These are phyloP conservation scores for Wickerhamiella musiphila DNA, from an alignment of 805 yeast species.

Conservation along the genomic window DNA sequence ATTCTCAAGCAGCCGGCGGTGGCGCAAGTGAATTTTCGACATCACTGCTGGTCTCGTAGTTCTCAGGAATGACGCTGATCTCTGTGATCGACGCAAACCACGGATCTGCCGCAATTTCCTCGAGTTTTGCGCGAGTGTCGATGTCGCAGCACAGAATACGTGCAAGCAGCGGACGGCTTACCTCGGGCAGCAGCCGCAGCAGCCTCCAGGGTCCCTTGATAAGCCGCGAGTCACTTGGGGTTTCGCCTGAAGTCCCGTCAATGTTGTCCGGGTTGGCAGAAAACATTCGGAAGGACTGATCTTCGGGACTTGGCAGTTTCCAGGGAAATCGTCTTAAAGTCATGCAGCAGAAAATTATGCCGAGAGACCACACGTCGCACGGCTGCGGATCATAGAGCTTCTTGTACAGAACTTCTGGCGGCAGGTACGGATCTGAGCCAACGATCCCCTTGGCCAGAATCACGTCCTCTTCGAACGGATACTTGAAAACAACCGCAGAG, in stretches of 20 bases:
- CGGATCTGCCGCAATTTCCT: slow-evolving; percentile 35
- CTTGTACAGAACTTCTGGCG: slow-evolving; percentile 67
- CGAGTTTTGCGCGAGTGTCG: slow-evolving; percentile 38
- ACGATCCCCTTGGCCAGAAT: slow-evolving; percentile 70
- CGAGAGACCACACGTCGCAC: slow-evolving; percentile 86
- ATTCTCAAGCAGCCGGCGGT: too few species aligned
- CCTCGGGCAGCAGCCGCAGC: slow-evolving; percentile 51
- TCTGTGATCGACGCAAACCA: slow-evolving; percentile 40
- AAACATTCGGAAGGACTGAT: slow-evolving; percentile 59
- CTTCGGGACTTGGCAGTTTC: slow-evolving; percentile 73
- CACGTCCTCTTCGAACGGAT: slow-evolving; percentile 38
- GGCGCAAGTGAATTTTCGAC: too few species aligned
- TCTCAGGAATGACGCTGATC: slow-evolving; percentile 10
- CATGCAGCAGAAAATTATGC: slow-evolving; percentile 86
- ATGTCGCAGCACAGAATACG: slow-evolving; percentile 51
- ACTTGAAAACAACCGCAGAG: slow-evolving; percentile 67
- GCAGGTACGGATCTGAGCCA: slow-evolving; percentile 90
- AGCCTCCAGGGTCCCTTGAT: slow-evolving; percentile 56
- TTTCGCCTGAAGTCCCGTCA: slow-evolving; percentile 12
- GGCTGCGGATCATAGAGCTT: slow-evolving; percentile 64
- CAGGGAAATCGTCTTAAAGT: slow-evolving; percentile 78
- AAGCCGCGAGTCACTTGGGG: slow-evolving; percentile 18
- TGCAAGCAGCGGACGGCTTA: slow-evolving; percentile 41
- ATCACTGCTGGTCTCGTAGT: slow-evolving; percentile 27
- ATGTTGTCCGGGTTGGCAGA: slow-evolving; percentile 14